Evolutionary conservation across 2,329 filamentous ascomycete genomes (phyloP), one percentile per base, ranked within the genome.

Genomic region (Aotearoamyces nothofagi): DNA sequence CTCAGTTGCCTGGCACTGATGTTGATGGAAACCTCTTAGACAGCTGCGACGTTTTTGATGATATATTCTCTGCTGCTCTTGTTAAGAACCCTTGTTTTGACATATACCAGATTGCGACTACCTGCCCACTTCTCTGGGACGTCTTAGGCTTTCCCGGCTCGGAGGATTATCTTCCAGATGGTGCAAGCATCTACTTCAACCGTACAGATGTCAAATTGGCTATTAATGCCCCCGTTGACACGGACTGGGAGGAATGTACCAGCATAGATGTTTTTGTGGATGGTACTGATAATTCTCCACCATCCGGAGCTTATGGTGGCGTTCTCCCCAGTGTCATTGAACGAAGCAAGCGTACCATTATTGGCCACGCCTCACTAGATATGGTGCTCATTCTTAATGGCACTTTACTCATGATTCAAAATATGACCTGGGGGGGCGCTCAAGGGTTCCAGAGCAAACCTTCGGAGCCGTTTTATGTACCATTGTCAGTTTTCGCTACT

Each of bases 11-110:
- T 5, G 62, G 63, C 34, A 48, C 50, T 13, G 50, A 54, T 28
- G 50, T 55, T 15, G 39, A 53, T 22, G 48, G 45, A 14, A 39
- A 24, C 0, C 42, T 42, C 19, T 53, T 53, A 0, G 44, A 53
- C 0, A 61, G 58, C 4, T 86, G 79, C 46, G 57, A 60, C 27
- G 43, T 81, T 12, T 78, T 64, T 41, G 49, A 61, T 33, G 55
- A 63, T 13, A 64, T 80, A 16, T 57, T 56, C 40, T 39, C 58
- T 0, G 74, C 69, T 16, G 63, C 64, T 5, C 36, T 58, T 4
- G 44, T 56, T 1, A 51, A 69, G 17, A 90, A 90, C 53, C 81
- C 81, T 0, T 90, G 82, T 57, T 92, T 78, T 53, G 71, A 83
- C 47, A 57, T 80, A 8, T 90, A 87, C 53, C 68, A 78, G 28